Conservation (phyloP, 768 basidiomycete genomes). For the Hydnum rufescens region DNA sequence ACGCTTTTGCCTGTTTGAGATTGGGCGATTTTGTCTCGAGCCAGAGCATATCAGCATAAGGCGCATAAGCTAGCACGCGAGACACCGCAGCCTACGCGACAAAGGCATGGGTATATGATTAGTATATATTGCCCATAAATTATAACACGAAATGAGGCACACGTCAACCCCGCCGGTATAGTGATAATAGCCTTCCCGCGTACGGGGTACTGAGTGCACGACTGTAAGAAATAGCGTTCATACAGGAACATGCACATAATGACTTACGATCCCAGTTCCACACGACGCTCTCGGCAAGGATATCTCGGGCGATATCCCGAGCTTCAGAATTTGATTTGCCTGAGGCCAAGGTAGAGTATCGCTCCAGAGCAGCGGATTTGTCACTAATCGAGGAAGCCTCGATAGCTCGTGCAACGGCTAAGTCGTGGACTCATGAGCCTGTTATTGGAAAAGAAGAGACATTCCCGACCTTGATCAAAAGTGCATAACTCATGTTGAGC, state of each 20-base stretch:
- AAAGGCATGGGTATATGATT: constrained; percentile 4
- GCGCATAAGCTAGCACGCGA: constrained; percentile 59
- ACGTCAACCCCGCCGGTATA: constrained; percentile 63
- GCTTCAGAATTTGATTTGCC: constrained; percentile 60
- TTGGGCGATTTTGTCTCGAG: constrained; percentile 83
- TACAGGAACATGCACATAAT: constrained; percentile 1
- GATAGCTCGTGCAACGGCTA: constrained; percentile 44
- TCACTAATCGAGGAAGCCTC: constrained; percentile 27
- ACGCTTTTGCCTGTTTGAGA: constrained; percentile 54
- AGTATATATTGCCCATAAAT: not conserved
- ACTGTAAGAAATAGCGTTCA: not conserved
- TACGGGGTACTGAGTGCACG: constrained; percentile 44
- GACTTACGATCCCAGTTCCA: constrained; percentile 84
- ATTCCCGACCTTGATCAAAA: constrained; percentile 54
- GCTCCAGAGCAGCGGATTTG: constrained; percentile 34
- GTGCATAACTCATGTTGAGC: constrained; percentile 48
- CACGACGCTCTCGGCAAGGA: constrained; percentile 46
- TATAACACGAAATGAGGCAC: constrained; percentile 4
- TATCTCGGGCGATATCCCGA: constrained; percentile 49
- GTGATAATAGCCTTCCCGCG: constrained; percentile 82
- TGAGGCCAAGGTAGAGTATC: constrained; percentile 35
- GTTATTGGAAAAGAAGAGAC: not conserved
- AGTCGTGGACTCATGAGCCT: not conserved
- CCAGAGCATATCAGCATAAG: constrained; percentile 81
- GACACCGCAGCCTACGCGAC: constrained; percentile 46